Conservation (phyloP, 495 filamentous ascomycete genomes). For the Xylaria venustula region DNA sequence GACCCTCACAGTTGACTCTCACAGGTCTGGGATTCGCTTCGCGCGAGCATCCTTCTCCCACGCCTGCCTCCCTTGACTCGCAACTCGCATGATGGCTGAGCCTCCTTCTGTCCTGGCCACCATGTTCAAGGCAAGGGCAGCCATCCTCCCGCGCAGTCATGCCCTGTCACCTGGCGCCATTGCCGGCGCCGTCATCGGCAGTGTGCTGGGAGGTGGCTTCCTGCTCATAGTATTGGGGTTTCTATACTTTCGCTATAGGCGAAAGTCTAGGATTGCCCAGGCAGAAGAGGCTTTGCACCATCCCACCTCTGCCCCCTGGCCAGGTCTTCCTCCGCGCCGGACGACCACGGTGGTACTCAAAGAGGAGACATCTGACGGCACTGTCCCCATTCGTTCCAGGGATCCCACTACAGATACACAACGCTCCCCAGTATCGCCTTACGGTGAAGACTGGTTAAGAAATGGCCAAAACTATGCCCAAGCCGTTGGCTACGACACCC, state of each 20-base stretch:
- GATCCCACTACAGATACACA: constrained; percentile 13
- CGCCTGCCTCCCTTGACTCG: constrained; percentile 12
- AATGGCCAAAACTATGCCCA: constrained; percentile 14
- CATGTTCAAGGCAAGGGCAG: constrained; percentile 11
- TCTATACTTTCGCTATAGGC: constrained; percentile 31
- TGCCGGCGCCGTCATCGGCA: constrained; percentile 31
- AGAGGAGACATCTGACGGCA: constrained; percentile 17
- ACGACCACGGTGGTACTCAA: constrained; percentile 9
- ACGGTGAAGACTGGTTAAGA: constrained; percentile 19
- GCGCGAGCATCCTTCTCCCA: not conserved
- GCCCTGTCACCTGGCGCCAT: constrained; percentile 29
- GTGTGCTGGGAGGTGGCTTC: constrained; percentile 26
- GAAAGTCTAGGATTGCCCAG: constrained; percentile 20
- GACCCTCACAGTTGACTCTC: not conserved
- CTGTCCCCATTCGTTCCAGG: constrained; percentile 9
- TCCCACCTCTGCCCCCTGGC: constrained; percentile 16
- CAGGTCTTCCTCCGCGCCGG: constrained; percentile 14
- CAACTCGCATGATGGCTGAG: constrained; percentile 15
- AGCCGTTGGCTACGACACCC: constrained; percentile 17
- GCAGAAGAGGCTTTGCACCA: constrained; percentile 18
- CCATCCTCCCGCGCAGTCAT: constrained; percentile 18
- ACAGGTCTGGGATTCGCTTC: not conserved
- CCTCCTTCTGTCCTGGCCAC: constrained; percentile 7
- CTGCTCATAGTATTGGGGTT: constrained; percentile 30
- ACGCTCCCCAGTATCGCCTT: constrained; percentile 10